Percentiles rank a stretch among this genome's conserved stretches.
Evolutionary conservation across 345 rosid genomes (phyloP).

Genomic region (Citrus medica): DNA sequence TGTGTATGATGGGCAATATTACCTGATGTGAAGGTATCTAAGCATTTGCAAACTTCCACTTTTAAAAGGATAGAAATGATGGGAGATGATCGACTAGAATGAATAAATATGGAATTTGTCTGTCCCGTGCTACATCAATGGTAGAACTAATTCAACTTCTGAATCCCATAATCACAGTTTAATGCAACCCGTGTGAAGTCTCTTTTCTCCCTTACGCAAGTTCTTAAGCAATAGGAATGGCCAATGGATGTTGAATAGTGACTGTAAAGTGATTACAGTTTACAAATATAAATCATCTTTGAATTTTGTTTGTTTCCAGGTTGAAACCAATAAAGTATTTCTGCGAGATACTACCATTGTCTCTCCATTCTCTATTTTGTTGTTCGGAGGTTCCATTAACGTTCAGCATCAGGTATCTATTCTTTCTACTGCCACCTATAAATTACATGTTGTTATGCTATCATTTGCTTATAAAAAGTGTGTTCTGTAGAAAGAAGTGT

Average conservation of each 20-base stretch:
- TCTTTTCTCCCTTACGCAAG: neutral
- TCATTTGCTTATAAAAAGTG: neutral
- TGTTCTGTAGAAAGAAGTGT: neutral
- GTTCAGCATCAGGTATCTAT: slow-evolving; percentile 81
- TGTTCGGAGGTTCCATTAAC: slow-evolving; percentile 83
- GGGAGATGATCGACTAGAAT: neutral
- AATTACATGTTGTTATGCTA: neutral
- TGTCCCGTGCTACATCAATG: neutral
- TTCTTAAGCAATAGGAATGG: neutral
- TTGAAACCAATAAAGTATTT: slow-evolving; percentile 82
- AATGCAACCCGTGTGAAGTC: neutral
- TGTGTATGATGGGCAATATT: neutral
- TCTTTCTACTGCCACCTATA: neutral
- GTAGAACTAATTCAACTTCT: neutral
- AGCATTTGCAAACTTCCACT: too few species aligned
- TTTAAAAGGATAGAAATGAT: neutral
- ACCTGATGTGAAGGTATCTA: neutral
- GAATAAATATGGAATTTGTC: neutral
- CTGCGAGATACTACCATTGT: slow-evolving; percentile 78
- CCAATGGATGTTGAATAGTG: neutral
- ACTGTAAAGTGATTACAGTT: neutral
- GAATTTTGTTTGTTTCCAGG: slow-evolving; percentile 43
- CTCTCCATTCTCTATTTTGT: slow-evolving; percentile 80
- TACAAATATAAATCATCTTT: neutral
- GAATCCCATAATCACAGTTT: neutral